Percentiles rank a stretch among this genome's conserved stretches.
phyloP scores from a whole-genome alignment of 768 basidiomycete species.

The Tylopilus felleus region DNA sequence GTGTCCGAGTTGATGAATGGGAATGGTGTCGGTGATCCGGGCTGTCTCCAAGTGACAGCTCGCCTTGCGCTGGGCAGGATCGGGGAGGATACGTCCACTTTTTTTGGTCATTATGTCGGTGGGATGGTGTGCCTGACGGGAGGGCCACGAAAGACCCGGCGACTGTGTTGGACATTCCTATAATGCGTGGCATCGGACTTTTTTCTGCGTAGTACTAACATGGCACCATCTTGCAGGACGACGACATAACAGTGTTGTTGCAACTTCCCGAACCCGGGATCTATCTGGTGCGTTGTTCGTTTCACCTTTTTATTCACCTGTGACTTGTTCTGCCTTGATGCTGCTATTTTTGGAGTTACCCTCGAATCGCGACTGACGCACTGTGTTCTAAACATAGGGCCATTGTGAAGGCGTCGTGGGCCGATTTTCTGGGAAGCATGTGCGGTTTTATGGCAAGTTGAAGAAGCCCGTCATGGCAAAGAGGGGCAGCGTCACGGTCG shows the following conservation, averaged over 20 bases:
- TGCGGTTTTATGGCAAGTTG: slow-evolving; percentile 68
- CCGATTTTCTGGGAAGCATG: slow-evolving; percentile 58
- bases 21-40: not conserved
- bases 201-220: slow-evolving; percentile 8
- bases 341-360: not conserved
- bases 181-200: not conserved
- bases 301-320: not conserved
- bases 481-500: slow-evolving; percentile 34
- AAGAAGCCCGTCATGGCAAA: slow-evolving; percentile 81
- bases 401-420: slow-evolving; percentile 89
- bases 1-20: not conserved
- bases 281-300: slow-evolving; percentile 57
- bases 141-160: not conserved
- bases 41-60: not conserved
- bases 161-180: not conserved
- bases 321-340: not conserved
- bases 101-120: not conserved
- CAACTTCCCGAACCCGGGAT: slow-evolving; percentile 55
- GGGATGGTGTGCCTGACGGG: not conserved
- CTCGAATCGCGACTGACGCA: slow-evolving; percentile 1
- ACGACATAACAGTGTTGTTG: slow-evolving; percentile 76
- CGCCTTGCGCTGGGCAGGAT: not conserved
- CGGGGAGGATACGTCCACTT: not conserved
- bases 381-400: slow-evolving; percentile 50
- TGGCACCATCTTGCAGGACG: slow-evolving; percentile 48